Evolutionary conservation across 306 rosid species (phyloP), one percentile per base, ranked within the genome.

Genomic region (Castanea mollissima): DNA sequence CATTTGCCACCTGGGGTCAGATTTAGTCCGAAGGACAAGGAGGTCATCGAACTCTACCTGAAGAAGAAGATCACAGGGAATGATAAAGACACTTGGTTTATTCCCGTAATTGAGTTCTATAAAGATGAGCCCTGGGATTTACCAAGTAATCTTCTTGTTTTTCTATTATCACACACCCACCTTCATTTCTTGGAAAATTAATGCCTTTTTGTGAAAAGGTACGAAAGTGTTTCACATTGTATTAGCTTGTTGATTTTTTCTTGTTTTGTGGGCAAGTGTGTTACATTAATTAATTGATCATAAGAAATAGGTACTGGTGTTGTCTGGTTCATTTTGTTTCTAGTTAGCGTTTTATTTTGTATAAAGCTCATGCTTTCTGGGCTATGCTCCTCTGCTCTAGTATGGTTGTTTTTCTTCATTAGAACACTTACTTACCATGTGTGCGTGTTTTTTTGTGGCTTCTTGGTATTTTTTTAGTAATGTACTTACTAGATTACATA

Each of bases 121-220:
- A 93, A 89, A 84, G 81, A 86, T 87, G 99, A 96, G 85, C 99
- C 99, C 3, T 93, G 99, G 97, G 98, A 93, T 52, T 79, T 96
- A 79, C 99, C 99, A 21, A 90, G 99, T 96, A 91, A 27, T 63
- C 31, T 67, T 52, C 2, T n/a, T 14, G 16, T 5, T 41, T 56
- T 38, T 38, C n/a, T 29, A 49, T 15, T 4, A 6, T 55, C 13
- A 21, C 69, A 29, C 31, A 44, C 54, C 68, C 32, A 69, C 19
- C 12, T 29, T 63, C 60, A 15, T 41, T 23, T 27, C 49, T 64
- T 65, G 8, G 20, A n/a, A 23, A 38, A 11, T 10, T 27, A n/a
- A 13, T 31, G 54, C 18, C 14, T 62, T 75, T 69, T 5, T 9
- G 14, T 4, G 0, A 16, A 1, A 71, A 62, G 44, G 54, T 72